phyloP scores from a whole-genome alignment of 352 stramenopile genomes.

The Globisporangium cederbergense region DNA sequence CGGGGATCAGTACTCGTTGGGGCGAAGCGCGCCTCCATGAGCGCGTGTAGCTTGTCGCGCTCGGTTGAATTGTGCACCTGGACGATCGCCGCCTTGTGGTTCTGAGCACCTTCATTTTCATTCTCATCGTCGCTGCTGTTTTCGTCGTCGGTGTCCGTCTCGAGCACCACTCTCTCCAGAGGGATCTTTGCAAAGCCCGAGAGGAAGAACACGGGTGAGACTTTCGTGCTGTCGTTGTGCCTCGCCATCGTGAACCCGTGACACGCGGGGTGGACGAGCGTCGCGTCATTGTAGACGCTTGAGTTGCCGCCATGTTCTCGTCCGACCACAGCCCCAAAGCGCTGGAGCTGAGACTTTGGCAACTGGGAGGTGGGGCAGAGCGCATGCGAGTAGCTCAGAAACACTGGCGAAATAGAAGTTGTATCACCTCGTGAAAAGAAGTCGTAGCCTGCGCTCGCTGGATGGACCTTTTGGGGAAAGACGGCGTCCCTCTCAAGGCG shows the following conservation, averaged over 20 bases:
- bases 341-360: slow-evolving; percentile 13
- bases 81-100: slow-evolving; percentile 10
- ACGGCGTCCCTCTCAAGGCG: slow-evolving; percentile 62
- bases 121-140: slow-evolving; percentile 18
- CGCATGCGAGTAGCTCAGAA: slow-evolving; percentile 49
- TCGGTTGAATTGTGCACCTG: slow-evolving; percentile 22
- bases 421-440: slow-evolving; percentile 21
- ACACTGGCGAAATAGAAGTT: slow-evolving; percentile 40
- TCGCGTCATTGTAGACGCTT: slow-evolving; percentile 18
- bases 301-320: neutral
- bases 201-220: slow-evolving; percentile 74
- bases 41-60: slow-evolving; percentile 29
- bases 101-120: slow-evolving; percentile 19
- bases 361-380: slow-evolving; percentile 35
- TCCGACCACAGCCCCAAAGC: neutral
- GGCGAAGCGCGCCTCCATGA: slow-evolving; percentile 29
- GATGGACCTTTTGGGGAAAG: slow-evolving; percentile 44
- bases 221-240: slow-evolving; percentile 29
- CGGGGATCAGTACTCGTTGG: no score
- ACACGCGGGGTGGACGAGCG: slow-evolving; percentile 53
- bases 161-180: slow-evolving; percentile 42
- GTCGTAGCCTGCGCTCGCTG: slow-evolving; percentile 49
- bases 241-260: slow-evolving; percentile 46
- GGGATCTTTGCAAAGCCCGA: slow-evolving; percentile 55
- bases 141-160: slow-evolving; percentile 31